phyloP scores from a whole-genome alignment of 352 stramenopile genomes.

The Globisporangium canariense region DNA sequence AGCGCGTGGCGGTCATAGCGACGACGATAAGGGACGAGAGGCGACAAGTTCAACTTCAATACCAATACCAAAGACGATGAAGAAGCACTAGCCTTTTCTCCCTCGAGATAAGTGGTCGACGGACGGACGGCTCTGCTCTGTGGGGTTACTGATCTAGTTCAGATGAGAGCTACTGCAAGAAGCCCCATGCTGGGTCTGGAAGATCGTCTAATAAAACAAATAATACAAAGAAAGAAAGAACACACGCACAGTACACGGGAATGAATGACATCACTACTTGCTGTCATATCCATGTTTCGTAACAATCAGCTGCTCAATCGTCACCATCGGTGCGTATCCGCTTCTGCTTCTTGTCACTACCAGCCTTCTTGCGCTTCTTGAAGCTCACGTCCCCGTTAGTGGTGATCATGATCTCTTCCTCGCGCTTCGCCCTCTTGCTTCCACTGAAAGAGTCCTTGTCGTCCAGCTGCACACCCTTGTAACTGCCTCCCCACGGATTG shows the following conservation, averaged over 20 bases:
- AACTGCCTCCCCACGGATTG: conserved; percentile 80
- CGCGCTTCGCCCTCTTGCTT: conserved; percentile 19
- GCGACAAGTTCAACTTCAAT: conserved; percentile 13
- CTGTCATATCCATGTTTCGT: conserved; percentile 2
- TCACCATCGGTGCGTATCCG: conserved; percentile 60
- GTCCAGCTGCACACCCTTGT: conserved; percentile 78
- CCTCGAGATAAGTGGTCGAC: conserved; percentile 3
- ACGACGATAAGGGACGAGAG: conserved; percentile 7
- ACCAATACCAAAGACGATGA: not conserved
- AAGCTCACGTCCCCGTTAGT: conserved; percentile 58
- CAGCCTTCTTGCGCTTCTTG: conserved; percentile 54
- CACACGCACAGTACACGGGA: not conserved
- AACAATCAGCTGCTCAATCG: conserved; percentile 13
- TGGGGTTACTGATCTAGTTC: not conserved
- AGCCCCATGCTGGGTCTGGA: not conserved
- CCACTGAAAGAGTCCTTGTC: conserved; percentile 18
- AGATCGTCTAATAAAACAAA: conserved; percentile 21
- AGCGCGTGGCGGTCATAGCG: not conserved
- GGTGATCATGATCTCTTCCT: conserved; percentile 54
- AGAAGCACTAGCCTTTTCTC: not conserved
- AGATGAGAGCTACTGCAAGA: not conserved
- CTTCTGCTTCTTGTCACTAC: conserved; percentile 53
- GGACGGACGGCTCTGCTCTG: not conserved
- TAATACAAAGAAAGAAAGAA: conserved; percentile 16
- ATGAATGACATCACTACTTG: not conserved